phyloP scores from a whole-genome alignment of 2,329 filamentous ascomycete species.

The Penicillium freii region DNA sequence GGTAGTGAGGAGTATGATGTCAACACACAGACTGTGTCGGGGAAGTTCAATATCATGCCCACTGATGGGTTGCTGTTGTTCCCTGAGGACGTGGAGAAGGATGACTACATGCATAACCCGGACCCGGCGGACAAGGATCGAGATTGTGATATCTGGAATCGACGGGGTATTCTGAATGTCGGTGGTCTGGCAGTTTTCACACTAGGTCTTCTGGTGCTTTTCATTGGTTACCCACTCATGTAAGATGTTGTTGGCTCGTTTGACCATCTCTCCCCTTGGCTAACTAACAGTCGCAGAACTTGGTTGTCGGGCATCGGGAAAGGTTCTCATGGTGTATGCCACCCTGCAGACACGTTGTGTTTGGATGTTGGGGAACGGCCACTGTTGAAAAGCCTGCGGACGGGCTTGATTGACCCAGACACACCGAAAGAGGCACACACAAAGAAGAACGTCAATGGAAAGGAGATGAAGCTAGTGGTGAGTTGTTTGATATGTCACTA shows the following conservation, averaged over 20 bases:
- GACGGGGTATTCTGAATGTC: conserved; percentile 62
- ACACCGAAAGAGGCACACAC: conserved; percentile 59
- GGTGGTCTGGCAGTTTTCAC: conserved; percentile 61
- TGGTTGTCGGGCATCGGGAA: conserved; percentile 52
- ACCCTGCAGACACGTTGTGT: conserved; percentile 46
- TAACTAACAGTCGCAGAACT: conserved; percentile 45
- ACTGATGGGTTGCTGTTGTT: conserved; percentile 65
- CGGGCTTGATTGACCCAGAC: conserved; percentile 63
- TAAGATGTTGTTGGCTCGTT: conserved; percentile 43
- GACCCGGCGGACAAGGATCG: conserved; percentile 62
- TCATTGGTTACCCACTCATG: conserved; percentile 69
- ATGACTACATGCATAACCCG: conserved; percentile 70
- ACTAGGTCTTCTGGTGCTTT: conserved; percentile 61
- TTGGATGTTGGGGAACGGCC: conserved; percentile 51
- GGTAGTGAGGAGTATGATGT: conserved; percentile 65
- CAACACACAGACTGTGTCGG: conserved; percentile 70
- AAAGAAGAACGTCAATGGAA: conserved; percentile 59
- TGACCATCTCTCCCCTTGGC: background rate
- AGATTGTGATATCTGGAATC: conserved; percentile 65
- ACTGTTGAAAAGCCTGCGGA: conserved; percentile 60
- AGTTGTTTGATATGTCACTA: conserved; percentile 19
- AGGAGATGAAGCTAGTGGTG: conserved; percentile 62
- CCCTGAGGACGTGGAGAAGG: conserved; percentile 70
- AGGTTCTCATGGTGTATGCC: conserved; percentile 25
- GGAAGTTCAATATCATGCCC: conserved; percentile 71